Evolutionary conservation across 768 basidiomycete species (phyloP).

Genomic region (Lactifluus rugatus): DNA sequence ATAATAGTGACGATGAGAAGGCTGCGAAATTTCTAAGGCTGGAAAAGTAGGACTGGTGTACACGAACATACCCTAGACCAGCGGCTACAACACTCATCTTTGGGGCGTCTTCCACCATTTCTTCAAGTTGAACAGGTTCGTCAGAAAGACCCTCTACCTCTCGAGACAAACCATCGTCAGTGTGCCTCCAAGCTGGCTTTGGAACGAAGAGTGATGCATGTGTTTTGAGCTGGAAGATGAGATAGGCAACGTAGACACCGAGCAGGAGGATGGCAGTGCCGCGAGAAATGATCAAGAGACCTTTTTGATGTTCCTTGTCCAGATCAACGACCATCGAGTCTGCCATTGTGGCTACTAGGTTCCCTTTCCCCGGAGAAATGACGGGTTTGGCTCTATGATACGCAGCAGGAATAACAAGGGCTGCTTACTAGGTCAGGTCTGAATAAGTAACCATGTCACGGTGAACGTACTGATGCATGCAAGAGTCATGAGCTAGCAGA

Average conservation of each 20-base stretch:
- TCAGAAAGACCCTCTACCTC: neutral
- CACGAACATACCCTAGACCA: constrained; percentile 34
- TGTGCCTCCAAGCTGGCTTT: neutral
- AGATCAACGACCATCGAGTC: constrained; percentile 20
- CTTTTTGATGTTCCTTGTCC: constrained; percentile 25
- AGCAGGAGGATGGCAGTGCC: constrained; percentile 74
- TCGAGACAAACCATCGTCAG: too few relatives aligned
- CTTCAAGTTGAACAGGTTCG: constrained; percentile 51
- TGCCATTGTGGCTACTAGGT: constrained; percentile 32
- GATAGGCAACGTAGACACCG: constrained; percentile 49
- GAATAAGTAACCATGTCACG: neutral
- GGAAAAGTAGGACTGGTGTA: neutral
- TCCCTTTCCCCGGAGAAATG: neutral
- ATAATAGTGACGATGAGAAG: constrained; percentile 66
- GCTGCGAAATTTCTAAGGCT: constrained; percentile 29
- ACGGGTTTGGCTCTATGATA: constrained; percentile 44
- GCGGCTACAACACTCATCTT: constrained; percentile 72
- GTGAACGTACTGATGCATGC: constrained; percentile 65
- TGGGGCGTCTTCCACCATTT: constrained; percentile 35
- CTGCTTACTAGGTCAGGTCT: constrained; percentile 24
- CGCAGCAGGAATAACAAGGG: constrained; percentile 86
- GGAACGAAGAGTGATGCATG: constrained; percentile 54
- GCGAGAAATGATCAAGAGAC: constrained; percentile 65
- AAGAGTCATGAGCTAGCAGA: constrained; percentile 64
- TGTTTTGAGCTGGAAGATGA: constrained; percentile 39